Evolutionary conservation across 371 early-diverging fungal genomes (phyloP), one percentile per base, ranked within the genome.

Genomic region (Mucor indicus): DNA sequence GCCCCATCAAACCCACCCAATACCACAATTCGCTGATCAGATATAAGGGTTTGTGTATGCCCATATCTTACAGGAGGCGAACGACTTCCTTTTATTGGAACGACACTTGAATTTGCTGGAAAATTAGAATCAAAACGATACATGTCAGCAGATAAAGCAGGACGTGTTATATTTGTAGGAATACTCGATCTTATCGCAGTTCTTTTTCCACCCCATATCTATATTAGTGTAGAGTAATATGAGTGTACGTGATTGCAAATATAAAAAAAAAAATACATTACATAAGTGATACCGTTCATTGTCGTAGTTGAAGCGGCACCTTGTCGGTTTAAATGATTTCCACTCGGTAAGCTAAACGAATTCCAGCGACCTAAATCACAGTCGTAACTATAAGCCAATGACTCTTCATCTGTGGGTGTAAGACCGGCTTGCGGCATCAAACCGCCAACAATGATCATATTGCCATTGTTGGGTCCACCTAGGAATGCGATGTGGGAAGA

Each of bases 181-280:
- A n/a, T n/a, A n/a, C n/a, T n/a, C n/a, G 37, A 13, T 5, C 30
- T 38, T 9, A 36, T 17, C 22, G 30, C 43, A 2, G 64, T 47
- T 19, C 60, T 41, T 45, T 67, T 72, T 33, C 72, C 72, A 29
- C 72, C 72, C 72, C 72, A 72, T 36, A 72, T 55, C 70, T 70
- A 53, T 39, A n/a, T n/a, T n/a, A n/a, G n/a, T n/a, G n/a, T n/a
- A n/a, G n/a, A n/a, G n/a, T n/a, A n/a, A n/a, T n/a, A n/a, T n/a
- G n/a, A n/a, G n/a, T n/a, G n/a, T n/a, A n/a, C n/a, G n/a, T n/a
- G n/a, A 44, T 31, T 24, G 44, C 17, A 31, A 44, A 31, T 9
- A 44, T 8, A 43, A 29, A 19, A n/a, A 15, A 44, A 16, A 44
- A 27, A 20, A 16, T 21, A 40, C 23, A n/a, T 52, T 70, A 63